A percentile compares a stretch with the other conserved stretches of the same genome.
These are phyloP conservation scores for Bifiguratus adelaidae DNA, from an alignment of 192 early-diverging fungal species.

Conservation along the genomic window DNA sequence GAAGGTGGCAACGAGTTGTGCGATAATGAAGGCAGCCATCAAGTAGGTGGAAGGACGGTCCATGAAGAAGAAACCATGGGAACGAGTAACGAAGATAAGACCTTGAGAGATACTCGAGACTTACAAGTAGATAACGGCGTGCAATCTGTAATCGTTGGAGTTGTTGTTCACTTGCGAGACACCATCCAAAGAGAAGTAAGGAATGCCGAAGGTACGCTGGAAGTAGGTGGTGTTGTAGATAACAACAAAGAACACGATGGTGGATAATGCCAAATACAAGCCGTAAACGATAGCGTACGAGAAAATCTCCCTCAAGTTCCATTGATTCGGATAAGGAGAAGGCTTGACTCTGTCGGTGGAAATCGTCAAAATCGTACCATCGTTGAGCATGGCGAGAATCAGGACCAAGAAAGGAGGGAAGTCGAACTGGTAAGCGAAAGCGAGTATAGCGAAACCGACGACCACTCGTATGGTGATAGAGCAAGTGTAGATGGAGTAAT, in stretches of 20 bases:
- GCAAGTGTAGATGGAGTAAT: slow-evolving; percentile 87
- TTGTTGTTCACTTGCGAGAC: slow-evolving; percentile 19
- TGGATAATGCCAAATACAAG: slow-evolving; percentile 72
- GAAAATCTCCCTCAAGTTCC: slow-evolving; percentile 84
- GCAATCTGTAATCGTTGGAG: slow-evolving; percentile 48
- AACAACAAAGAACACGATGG: slow-evolving; percentile 59
- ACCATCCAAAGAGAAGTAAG: slow-evolving; percentile 14
- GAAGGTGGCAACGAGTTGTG: slow-evolving; percentile 64
- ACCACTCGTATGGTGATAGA: slow-evolving; percentile 77
- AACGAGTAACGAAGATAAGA: slow-evolving; percentile 70
- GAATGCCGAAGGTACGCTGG: slow-evolving; percentile 42
- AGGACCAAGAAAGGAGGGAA: slow-evolving; percentile 81
- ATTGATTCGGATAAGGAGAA: slow-evolving; percentile 74
- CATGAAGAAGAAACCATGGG: slow-evolving; percentile 65
- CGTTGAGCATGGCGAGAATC: slow-evolving; percentile 85
- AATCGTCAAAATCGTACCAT: slow-evolving; percentile 89
- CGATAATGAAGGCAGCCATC: slow-evolving; percentile 51
- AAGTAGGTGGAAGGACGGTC: slow-evolving; percentile 64
- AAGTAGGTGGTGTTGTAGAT: slow-evolving; percentile 52
- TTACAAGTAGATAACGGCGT: slow-evolving; percentile 74
- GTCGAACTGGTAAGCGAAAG: slow-evolving; percentile 70
- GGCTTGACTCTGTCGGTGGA: slow-evolving; percentile 78
- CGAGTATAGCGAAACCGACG: slow-evolving; percentile 56
- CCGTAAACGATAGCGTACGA: slow-evolving; percentile 80
- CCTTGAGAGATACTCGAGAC: slow-evolving; percentile 70